phyloP scores from a whole-genome alignment of 129 eudicot genomes.

The Artemisia tridentata region DNA sequence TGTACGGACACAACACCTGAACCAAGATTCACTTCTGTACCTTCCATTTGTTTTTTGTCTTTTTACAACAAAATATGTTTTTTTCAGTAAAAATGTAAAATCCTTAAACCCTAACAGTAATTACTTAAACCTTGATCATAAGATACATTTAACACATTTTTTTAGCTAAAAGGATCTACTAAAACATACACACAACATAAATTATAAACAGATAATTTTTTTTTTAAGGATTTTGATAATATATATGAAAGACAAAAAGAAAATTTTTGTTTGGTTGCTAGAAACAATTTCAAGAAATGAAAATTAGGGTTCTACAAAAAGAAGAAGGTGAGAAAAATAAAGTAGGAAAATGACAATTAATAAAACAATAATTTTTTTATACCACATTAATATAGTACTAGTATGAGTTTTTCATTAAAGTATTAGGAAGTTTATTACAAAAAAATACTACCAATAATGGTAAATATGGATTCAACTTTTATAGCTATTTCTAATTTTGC shows the following conservation, averaged over 20 bases:
- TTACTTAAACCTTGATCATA: not conserved
- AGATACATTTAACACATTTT: not conserved
- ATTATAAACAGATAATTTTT: not conserved
- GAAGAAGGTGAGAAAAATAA: not conserved
- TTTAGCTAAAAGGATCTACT: not conserved
- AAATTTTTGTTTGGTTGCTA: not conserved
- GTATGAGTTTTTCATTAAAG: not conserved
- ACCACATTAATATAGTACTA: no score
- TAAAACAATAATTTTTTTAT: not conserved
- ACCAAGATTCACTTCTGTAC: not conserved
- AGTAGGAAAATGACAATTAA: constrained; percentile 2
- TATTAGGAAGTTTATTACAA: not conserved
- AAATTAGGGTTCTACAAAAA: constrained; percentile 1
- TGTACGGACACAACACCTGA: not conserved
- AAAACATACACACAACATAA: not conserved
- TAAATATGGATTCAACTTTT: no score
- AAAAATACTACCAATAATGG: not conserved
- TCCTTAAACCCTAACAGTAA: constrained; percentile 11
- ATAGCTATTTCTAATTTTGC: no score
- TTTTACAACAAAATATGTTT: no score
- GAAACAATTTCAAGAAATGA: constrained; percentile 1
- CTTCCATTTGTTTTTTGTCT: not conserved
- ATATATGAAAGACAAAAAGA: not conserved
- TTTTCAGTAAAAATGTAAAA: not conserved
- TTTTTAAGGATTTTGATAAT: not conserved